A percentile compares a stretch with the other conserved stretches of the same genome.
These are phyloP conservation scores for Lactuca saligna DNA, from an alignment of 129 eudicot species.

Conservation along the genomic window DNA sequence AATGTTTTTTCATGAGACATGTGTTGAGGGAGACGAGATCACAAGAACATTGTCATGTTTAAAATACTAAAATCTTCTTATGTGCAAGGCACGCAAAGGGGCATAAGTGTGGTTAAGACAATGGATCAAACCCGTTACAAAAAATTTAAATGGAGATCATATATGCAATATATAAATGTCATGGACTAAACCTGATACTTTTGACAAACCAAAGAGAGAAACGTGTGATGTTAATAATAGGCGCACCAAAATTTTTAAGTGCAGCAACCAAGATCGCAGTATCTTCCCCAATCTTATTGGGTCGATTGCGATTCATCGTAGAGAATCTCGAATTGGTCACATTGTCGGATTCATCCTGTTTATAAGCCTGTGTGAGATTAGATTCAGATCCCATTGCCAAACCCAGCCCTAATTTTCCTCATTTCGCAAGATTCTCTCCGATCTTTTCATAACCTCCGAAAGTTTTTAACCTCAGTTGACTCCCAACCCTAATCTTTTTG, in stretches of 20 bases:
- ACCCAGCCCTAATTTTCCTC: neutral
- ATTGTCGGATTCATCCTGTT: neutral
- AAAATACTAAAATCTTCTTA: too few species aligned
- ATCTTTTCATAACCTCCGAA: neutral
- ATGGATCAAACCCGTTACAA: too few species aligned
- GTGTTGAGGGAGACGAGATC: too few species aligned
- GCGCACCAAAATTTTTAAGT: neutral
- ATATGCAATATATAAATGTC: too few species aligned
- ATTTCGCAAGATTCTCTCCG: constrained; percentile 1
- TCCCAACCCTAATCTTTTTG: constrained; percentile 9
- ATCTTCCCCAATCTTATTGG: neutral
- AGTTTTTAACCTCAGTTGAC: neutral
- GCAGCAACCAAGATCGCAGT: neutral
- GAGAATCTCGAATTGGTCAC: neutral
- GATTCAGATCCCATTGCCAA: constrained; percentile 2
- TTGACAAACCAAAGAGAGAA: too few species aligned
- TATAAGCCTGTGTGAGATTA: constrained; percentile 4
- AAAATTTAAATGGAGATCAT: too few species aligned
- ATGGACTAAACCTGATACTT: too few species aligned
- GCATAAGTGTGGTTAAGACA: too few species aligned
- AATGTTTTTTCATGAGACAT: too few species aligned
- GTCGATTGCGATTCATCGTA: constrained; percentile 8
- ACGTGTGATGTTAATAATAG: neutral
- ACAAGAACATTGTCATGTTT: too few species aligned
- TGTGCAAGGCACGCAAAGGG: too few species aligned